These are phyloP conservation scores for Crithidia bombi DNA, from an alignment of 208 protist species.

Conservation along the genomic window DNA sequence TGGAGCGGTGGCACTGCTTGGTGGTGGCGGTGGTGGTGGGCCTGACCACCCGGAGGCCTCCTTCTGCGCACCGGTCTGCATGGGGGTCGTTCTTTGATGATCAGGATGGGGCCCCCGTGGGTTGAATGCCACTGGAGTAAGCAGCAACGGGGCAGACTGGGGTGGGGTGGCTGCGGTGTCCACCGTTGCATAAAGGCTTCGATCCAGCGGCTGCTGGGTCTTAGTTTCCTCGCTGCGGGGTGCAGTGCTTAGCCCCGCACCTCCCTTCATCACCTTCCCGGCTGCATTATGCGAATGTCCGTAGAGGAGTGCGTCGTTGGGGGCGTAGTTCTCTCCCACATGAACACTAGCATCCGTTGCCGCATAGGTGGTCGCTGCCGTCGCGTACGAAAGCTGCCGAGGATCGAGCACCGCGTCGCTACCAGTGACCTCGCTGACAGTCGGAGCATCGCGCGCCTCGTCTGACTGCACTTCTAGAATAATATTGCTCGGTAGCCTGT, in stretches of 20 bases:
- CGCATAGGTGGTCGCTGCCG: slow-evolving; percentile 5
- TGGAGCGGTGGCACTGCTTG: too few relatives aligned
- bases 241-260: too few relatives aligned
- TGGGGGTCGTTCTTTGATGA: neutral
- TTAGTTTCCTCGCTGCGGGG: too few relatives aligned
- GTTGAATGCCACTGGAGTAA: neutral
- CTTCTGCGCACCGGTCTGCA: too few relatives aligned
- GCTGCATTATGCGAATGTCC: neutral
- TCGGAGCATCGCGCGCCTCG: neutral
- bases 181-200: too few relatives aligned
- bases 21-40: too few relatives aligned
- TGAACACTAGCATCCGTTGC: neutral
- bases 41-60: too few relatives aligned
- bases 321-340: neutral
- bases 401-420: slow-evolving; percentile 26
- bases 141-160: neutral
- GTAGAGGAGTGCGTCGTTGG: neutral
- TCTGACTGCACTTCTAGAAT: neutral
- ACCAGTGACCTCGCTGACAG: slow-evolving; percentile 1
- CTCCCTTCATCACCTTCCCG: neutral
- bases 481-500: neutral
- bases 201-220: too few relatives aligned
- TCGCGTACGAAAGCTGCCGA: slow-evolving; percentile 32
- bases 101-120: neutral
- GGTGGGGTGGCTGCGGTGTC: neutral